A percentile compares a stretch with the other conserved stretches of the same genome.
Evolutionary conservation across 306 rosid genomes (phyloP).

Genomic region (Pueraria montana): DNA sequence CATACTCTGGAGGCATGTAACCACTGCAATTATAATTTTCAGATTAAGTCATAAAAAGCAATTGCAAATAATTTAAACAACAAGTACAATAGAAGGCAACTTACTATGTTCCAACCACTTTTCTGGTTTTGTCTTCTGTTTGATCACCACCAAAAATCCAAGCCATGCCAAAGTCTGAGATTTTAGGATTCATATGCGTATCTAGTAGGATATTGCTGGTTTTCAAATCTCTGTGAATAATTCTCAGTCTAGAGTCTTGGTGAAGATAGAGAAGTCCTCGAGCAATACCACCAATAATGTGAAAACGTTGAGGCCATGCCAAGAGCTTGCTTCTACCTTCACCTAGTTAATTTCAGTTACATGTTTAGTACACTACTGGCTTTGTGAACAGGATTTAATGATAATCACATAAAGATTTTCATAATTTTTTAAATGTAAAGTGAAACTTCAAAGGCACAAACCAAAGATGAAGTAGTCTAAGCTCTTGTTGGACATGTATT

Average conservation of each 20-base stretch:
- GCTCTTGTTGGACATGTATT: conserved; percentile 5
- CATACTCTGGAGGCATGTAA: conserved; percentile 56
- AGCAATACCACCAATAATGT: conserved; percentile 44
- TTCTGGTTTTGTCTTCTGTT: not conserved
- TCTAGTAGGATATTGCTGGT: not conserved
- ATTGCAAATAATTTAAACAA: not conserved
- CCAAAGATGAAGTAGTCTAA: conserved; percentile 7
- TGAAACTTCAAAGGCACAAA: not conserved
- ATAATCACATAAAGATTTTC: not conserved
- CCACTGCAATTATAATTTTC: conserved; percentile 11
- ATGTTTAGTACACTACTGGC: not conserved
- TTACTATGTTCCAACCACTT: conserved; percentile 1
- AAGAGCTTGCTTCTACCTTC: conserved; percentile 21
- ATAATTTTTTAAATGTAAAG: not conserved
- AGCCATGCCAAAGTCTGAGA: not conserved
- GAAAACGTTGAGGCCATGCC: conserved; percentile 40
- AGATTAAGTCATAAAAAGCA: not conserved
- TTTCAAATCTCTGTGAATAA: conserved; percentile 34
- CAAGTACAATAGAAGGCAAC: not conserved
- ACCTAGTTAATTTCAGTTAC: not conserved
- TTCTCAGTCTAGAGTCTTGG: conserved; percentile 47
- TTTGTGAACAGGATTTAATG: not conserved
- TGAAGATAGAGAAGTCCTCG: conserved; percentile 51
- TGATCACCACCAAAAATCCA: not conserved
- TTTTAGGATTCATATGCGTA: not conserved